Evolutionary conservation across 345 rosid species (phyloP).

Genomic region (Populus davidiana): DNA sequence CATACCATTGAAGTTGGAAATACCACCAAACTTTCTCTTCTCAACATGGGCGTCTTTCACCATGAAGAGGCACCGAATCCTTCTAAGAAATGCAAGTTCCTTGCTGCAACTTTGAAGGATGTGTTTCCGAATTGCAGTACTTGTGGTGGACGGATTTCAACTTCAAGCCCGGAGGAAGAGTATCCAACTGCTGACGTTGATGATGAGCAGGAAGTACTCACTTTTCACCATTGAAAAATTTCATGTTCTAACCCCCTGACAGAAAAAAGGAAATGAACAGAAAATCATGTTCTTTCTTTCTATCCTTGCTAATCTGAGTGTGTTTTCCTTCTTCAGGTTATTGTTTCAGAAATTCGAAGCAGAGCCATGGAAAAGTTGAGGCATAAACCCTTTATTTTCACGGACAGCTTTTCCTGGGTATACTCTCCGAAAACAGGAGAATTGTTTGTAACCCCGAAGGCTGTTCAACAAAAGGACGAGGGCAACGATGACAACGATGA

Average conservation of each 20-base stretch:
- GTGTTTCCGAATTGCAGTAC: slow-evolving; percentile 49
- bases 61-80: slow-evolving; percentile 43
- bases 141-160: slow-evolving; percentile 36
- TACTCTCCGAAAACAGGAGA: slow-evolving; percentile 36
- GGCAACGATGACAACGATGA: slow-evolving; percentile 10
- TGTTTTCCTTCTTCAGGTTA: slow-evolving; percentile 34
- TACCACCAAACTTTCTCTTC: neutral
- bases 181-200: slow-evolving; percentile 30
- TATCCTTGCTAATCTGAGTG: neutral
- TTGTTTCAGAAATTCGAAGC: slow-evolving; percentile 64
- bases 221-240: neutral
- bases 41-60: slow-evolving; percentile 53
- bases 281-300: neutral
- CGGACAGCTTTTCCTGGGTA: slow-evolving; percentile 46
- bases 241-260: neutral
- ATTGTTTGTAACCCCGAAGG: slow-evolving; percentile 9
- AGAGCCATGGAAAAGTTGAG: slow-evolving; percentile 73
- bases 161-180: slow-evolving; percentile 38
- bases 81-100: slow-evolving; percentile 47
- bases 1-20: slow-evolving; percentile 4
- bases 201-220: slow-evolving; percentile 49
- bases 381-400: slow-evolving; percentile 41
- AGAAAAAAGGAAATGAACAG: no score
- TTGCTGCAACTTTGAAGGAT: slow-evolving; percentile 45
- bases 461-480: neutral